Evolutionary conservation across 495 filamentous ascomycete species (phyloP), one percentile per base, ranked within the genome.

Genomic region (Aspergillus haitiensis): DNA sequence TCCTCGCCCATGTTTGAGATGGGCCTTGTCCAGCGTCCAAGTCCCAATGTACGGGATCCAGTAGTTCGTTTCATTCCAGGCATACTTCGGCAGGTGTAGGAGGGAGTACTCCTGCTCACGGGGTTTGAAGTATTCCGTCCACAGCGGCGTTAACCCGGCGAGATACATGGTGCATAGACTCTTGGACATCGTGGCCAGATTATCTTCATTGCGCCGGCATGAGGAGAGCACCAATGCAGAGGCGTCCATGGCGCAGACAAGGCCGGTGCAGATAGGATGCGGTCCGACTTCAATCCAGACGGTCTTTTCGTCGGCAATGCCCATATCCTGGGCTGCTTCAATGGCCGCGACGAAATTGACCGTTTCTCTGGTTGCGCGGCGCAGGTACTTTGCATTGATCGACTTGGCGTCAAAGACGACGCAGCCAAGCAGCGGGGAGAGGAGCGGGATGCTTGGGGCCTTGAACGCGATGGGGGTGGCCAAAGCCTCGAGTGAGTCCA

Each of bases 281-380:
- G 75, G 67, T 1, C 79, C 78, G 50, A 80, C 64, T 35, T 81
- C 78, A 18, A 82, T 32, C 63, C 64, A 75, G 2, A 70, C 33
- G 0, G 72, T 68, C 7, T 55, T 54, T 0, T 68, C 52, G 15
- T 71, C 51, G 5, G 76, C 58, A 0, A 68, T 37, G 8, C 55
- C 60, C 3, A 63, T 45, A 27, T 27, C 21, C 21, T 18, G 13
- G 7, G 86, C 82, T 13, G 81, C 76, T 7, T 82, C 72, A 7
- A 92, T 70, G 10, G 80, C 88, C 37, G 73, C 83, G 5, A 84
- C 72, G 69, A 96, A 86, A 60, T 93, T 81, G 56, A 96, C 91
- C 16, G 87, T 72, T 56, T 90, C 81, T 13, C 91, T 79, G 36
- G 83, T 84, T 59, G 89, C 85, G 9, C 80, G 73, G 44, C 78